Conservation (phyloP, 441 rosid genomes). For the Populus hybrid region DNA sequence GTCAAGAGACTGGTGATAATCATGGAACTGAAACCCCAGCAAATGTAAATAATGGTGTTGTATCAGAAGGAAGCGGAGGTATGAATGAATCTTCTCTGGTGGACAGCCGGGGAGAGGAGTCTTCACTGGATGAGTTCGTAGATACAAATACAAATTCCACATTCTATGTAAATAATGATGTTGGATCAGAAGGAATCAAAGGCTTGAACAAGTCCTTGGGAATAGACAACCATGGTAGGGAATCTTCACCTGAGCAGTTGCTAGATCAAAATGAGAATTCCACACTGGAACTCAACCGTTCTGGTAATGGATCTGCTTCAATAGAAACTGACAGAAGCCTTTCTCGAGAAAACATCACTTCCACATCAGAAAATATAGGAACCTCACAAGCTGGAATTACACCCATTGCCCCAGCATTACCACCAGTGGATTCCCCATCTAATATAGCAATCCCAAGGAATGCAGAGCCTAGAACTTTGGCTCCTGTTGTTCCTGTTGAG, state of each 20-base stretch:
- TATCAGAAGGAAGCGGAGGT: slow-evolving; percentile 13
- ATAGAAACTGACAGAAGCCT: slow-evolving; percentile 20
- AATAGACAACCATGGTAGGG: slow-evolving; percentile 10
- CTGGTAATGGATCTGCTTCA: slow-evolving; percentile 4
- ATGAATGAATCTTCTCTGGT: slow-evolving; percentile 16
- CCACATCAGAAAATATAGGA: slow-evolving; percentile 15
- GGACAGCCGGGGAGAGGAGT: slow-evolving; percentile 13
- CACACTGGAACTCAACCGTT: background rate
- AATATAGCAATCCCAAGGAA: slow-evolving; percentile 16
- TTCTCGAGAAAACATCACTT: slow-evolving; percentile 19
- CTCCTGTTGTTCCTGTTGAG: slow-evolving; percentile 18
- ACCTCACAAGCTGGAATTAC: slow-evolving; percentile 12
- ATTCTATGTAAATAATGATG: background rate
- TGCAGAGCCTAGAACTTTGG: slow-evolving; percentile 10
- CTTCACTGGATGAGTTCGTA: slow-evolving; percentile 15
- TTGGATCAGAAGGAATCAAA: slow-evolving; percentile 13
- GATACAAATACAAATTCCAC: slow-evolving; percentile 13
- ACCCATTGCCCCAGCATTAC: slow-evolving; percentile 11
- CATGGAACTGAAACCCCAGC: slow-evolving; percentile 5
- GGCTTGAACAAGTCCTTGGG: slow-evolving; percentile 16
- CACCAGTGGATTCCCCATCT: slow-evolving; percentile 12
- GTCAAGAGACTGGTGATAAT: slow-evolving; percentile 19
- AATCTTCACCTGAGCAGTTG: slow-evolving; percentile 18
- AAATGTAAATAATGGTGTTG: slow-evolving; percentile 20
- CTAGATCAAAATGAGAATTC: slow-evolving; percentile 12